Conservation (phyloP, 2,329 filamentous ascomycete genomes). For the Aspergillus intermedius region DNA sequence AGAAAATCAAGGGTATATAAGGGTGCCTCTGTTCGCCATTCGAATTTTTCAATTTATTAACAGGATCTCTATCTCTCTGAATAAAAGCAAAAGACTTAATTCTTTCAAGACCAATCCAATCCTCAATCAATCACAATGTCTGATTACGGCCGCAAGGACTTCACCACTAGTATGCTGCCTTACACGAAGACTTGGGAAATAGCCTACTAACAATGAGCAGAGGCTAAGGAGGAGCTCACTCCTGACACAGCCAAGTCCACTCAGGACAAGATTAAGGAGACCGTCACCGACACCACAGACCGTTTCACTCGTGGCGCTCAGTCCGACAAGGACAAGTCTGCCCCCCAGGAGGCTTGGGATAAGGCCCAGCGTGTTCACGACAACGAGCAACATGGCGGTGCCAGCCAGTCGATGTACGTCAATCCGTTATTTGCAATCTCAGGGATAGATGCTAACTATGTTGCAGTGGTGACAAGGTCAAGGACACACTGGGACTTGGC, state of each 20-base stretch:
- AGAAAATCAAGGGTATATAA: too few species aligned
- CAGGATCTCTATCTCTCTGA: too few species aligned
- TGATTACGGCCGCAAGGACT: slow-evolving; percentile 57
- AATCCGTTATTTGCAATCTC: background rate
- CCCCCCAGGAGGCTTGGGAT: slow-evolving; percentile 46
- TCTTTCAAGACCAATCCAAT: too few species aligned
- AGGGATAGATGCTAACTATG: background rate
- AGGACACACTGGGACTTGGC: slow-evolving; percentile 37
- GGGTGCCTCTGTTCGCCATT: too few species aligned
- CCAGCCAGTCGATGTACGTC: slow-evolving; percentile 35
- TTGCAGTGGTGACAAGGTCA: slow-evolving; percentile 38
- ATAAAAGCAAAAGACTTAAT: too few species aligned
- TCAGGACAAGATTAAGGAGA: slow-evolving; percentile 51
- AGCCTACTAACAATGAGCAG: slow-evolving; percentile 27
- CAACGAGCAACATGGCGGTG: slow-evolving; percentile 32
- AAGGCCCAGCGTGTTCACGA: slow-evolving; percentile 44
- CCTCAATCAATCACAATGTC: slow-evolving; percentile 45
- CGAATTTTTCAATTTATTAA: too few species aligned
- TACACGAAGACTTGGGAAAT: background rate
- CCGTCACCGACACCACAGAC: slow-evolving; percentile 50
- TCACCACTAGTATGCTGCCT: slow-evolving; percentile 42
- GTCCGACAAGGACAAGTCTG: slow-evolving; percentile 51
- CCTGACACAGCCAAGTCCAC: slow-evolving; percentile 58
- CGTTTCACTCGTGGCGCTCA: slow-evolving; percentile 47
- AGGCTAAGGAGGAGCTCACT: slow-evolving; percentile 52